Evolutionary conservation across 192 early-diverging fungal genomes (phyloP), one percentile per base, ranked within the genome.

Genomic region (Coemansia sp.): DNA sequence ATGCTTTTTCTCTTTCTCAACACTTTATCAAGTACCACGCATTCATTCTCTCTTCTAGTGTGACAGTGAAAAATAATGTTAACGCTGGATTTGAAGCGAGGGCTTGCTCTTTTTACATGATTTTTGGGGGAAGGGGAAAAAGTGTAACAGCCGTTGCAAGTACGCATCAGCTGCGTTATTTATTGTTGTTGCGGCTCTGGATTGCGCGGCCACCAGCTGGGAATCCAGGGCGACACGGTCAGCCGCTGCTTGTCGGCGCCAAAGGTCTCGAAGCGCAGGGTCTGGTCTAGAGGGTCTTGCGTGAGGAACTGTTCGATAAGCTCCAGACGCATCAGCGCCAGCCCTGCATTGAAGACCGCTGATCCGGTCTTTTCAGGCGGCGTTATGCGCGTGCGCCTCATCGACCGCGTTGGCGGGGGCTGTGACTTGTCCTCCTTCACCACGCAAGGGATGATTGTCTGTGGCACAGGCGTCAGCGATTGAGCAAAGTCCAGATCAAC

Each of bases 251-350:
- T 67, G 57, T 61, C 65, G 15, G 62, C 70, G 55, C 37, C 59
- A 14, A 30, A 30, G 11, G 67, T 64, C 48, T 69, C 57, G 48
- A 76, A 68, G 25, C 57, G 29, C 11, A 59, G 40, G 0, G 20
- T 42, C 1, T 17, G 15, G 19, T 27, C n/a, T n/a, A n/a, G n/a
- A n/a, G n/a, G 22, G 4, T n/a, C 65, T 9, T 64, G 67, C 53
- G 52, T 41, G 37, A 55, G 27, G 23, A 45, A 65, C 61, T 54
- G 44, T 40, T 81, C 59, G 1, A 87, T 83, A n/a, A 85, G 75
- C 22, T 97, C 95, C 50, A 95, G 68, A 45, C 92, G 85, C 79
- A 97, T 77, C 74, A 97, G 84, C 22, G 92, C 95, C 53, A 97
- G 81, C 0, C 91, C 95, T 30, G 94, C 87, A 61, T 95, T 97